Evolutionary conservation across 1,284 basidiomycete genomes (phyloP).

Genomic region (Papiliotrema terrestris): DNA sequence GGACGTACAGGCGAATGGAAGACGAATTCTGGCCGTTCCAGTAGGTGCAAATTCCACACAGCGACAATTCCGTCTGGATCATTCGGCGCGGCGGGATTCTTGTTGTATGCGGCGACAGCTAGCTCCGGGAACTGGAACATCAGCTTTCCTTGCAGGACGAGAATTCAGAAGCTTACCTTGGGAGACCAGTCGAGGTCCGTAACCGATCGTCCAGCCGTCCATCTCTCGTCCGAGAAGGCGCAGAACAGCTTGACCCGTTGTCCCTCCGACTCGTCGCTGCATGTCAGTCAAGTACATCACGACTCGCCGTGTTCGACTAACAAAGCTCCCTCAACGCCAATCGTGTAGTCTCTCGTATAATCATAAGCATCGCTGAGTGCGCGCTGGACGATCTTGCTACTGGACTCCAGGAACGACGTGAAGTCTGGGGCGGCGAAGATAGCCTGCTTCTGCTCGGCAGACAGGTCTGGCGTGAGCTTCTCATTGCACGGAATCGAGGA

Average conservation of each 20-base stretch:
- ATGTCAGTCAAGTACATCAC: constrained; percentile 1
- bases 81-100: constrained; percentile 82
- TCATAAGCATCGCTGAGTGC: constrained; percentile 97
- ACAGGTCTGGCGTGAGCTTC: constrained; percentile 59
- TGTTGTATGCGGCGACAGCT: constrained; percentile 91
- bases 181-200: constrained; percentile 97
- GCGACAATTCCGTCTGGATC: constrained; percentile 95
- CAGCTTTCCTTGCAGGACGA: neutral
- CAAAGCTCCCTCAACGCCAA: constrained; percentile 71
- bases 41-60: constrained; percentile 94
- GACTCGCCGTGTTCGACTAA: constrained; percentile 36
- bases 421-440: constrained; percentile 85
- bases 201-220: constrained; percentile 85
- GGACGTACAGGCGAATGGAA: constrained; percentile 85
- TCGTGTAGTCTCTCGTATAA: constrained; percentile 91
- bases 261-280: constrained; percentile 82
- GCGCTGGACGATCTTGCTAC: constrained; percentile 91
- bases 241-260: constrained; percentile 82
- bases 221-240: constrained; percentile 81
- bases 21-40: constrained; percentile 93
- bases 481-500: neutral
- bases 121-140: constrained; percentile 84
- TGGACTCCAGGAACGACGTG: constrained; percentile 86
- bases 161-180: constrained; percentile 57
- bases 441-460: constrained; percentile 74